Base-by-base conservation (phyloP, 2,329 filamentous ascomycete species). In the Penicillium sp. region DNA sequence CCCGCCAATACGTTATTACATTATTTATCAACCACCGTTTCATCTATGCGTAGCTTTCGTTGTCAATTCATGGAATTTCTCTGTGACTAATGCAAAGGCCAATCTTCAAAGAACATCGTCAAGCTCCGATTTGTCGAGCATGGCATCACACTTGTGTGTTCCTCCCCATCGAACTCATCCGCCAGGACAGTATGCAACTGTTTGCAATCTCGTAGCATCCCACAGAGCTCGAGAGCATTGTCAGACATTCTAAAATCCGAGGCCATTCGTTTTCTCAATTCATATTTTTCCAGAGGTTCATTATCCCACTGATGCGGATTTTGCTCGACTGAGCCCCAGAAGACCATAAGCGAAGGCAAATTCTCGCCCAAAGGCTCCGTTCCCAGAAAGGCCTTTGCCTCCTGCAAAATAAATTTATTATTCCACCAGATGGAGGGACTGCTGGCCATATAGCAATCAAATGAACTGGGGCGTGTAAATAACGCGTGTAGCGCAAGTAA, bases 401-500 rank as follows among this genome's bases (percentile, higher is more conserved):
- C 69, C 2, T 66, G 58, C 8, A 77, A 56, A 15, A 82, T 72
- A 56, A 72, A 80, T 2, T 69, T 63, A 21, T 75, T 62, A 63
- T 81, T 80, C 76, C 78, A 83, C 73, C 75, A 81, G 3, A 81
- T 76, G 0, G 75, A 77, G 0, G 80, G 80, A 41, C 80, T 82
- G n/a, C 75, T 77, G 3, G 76, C 74, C 15, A 82, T 72, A 58
- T 76, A 80, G 17, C 72, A 76, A 57, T 81, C 71, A 54, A 82
- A 82, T 2, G 75, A 67, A 1, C 67, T 61, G 0, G 78, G 75
- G 1, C 73, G 69, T 0, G 72, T 77, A 52, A 79, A 78, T 9
- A 82, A 69, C 0, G 77, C 72, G 56, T 81, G 78, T 4, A 83
- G 69, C 0, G 75, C 71, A 42, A 82, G 81, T 3, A 83, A 66